A percentile compares a stretch with the other conserved stretches of the same genome.
Conservation (phyloP, 345 rosid species). For the Camelina hispida region DNA sequence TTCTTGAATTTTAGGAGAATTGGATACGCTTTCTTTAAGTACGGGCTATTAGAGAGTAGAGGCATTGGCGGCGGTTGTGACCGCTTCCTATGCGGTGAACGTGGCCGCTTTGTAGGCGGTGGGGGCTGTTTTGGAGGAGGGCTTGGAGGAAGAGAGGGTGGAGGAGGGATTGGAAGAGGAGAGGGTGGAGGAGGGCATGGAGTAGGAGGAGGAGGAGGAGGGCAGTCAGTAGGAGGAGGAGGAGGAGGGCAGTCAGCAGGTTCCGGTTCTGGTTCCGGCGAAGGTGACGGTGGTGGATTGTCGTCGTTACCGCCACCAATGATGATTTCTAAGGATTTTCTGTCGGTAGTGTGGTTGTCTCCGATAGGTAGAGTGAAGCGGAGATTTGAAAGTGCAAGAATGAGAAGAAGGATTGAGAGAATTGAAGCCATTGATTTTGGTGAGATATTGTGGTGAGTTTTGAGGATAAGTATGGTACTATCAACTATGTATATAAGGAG, state of each 20-base stretch:
- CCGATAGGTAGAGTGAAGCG: conserved; percentile 30
- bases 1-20: conserved; percentile 62
- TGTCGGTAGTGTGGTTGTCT: conserved; percentile 19
- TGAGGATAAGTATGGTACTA: conserved; percentile 28
- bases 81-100: neutral
- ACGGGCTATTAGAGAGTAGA: neutral
- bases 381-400: conserved; percentile 36
- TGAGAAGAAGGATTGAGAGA: conserved; percentile 15
- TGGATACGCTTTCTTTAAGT: conserved; percentile 39
- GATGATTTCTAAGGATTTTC: conserved; percentile 38
- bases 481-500: conserved; percentile 5
- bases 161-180: neutral
- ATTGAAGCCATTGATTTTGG: conserved; percentile 36
- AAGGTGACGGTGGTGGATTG: conserved; percentile 33
- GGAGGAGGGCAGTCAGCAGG: conserved; percentile 40
- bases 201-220: neutral
- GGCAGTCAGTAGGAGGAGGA: conserved; percentile 21
- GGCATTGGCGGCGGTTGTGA: neutral
- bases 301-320: conserved; percentile 32
- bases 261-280: conserved; percentile 20
- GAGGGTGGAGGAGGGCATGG: neutral
- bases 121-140: conserved; percentile 8
- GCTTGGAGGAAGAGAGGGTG: neutral
- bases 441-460: conserved; percentile 28
- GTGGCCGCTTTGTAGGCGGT: too few relatives aligned